Percentiles rank a stretch among this genome's conserved stretches.
Evolutionary conservation across 352 stramenopile genomes (phyloP).

Genomic region (Phytophthora megakarya): DNA sequence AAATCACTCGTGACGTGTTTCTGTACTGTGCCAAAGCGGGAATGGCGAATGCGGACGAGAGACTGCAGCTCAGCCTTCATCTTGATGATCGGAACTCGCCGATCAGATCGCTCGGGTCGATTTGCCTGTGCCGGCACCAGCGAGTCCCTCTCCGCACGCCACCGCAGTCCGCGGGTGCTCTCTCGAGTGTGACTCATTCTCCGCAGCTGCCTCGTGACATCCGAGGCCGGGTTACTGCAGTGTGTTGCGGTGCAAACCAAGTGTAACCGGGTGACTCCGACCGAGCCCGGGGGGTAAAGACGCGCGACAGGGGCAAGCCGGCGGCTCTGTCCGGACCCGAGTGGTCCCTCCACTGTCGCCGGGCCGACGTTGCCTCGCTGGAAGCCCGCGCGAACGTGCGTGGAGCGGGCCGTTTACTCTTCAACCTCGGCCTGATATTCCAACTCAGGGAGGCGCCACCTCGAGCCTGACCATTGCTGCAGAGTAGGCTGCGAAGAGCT

Average conservation of each 20-base stretch:
- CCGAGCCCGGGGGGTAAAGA: conserved; percentile 4
- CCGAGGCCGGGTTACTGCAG: neutral
- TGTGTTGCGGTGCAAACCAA: no score
- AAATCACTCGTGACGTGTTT: conserved; percentile 17
- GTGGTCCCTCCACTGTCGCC: conserved; percentile 31
- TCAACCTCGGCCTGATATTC: conserved; percentile 34
- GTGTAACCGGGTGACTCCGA: neutral
- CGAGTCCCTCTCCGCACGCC: conserved; percentile 14
- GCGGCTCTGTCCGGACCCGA: conserved; percentile 17
- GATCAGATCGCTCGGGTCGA: conserved; percentile 24
- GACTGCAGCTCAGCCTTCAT: conserved; percentile 12
- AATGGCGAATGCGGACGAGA: conserved; percentile 28
- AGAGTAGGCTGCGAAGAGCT: conserved; percentile 25
- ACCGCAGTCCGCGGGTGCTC: conserved; percentile 1
- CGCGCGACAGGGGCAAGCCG: conserved; percentile 15
- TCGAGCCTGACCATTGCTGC: neutral
- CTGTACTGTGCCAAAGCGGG: conserved; percentile 19
- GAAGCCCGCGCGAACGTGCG: conserved; percentile 29
- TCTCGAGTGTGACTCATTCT: conserved; percentile 6
- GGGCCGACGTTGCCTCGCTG: neutral
- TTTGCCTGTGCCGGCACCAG: conserved; percentile 2
- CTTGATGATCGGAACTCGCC: conserved; percentile 33
- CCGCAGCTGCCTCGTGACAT: conserved; percentile 13
- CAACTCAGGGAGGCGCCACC: conserved; percentile 19
- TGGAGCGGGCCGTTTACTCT: conserved; percentile 17